Base-by-base conservation (phyloP, 2,329 filamentous ascomycete genomes). In the Dactylellina cionopaga region DNA sequence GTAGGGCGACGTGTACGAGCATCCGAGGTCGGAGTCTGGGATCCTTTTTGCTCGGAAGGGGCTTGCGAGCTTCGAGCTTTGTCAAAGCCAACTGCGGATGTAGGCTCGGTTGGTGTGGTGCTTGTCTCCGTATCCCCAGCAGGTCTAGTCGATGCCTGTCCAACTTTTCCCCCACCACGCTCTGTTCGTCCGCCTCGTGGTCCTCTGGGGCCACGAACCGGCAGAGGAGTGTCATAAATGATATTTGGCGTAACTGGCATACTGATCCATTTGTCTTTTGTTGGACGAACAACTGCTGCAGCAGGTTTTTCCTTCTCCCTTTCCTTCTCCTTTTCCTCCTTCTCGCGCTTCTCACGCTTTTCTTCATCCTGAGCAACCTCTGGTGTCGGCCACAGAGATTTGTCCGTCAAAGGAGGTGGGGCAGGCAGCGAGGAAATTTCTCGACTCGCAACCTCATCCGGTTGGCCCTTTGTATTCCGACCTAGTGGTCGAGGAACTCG, bases 361-460 rank as follows among this genome's bases (percentile, higher is more conserved):
- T 90, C 87, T 76, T 95, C 92, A 52, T 89, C 88, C 56, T 89
- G 87, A 1, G 89, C 90, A 52, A 85, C 89, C 76, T 96, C 92
- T 0, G 92, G 92, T 1, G 94, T 98, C 13, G 95, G 95, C 95
- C 95, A 99, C 17, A 88, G 88, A 58, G 87, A 83, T 52, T 91
- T 85, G 80, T 98, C 93, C 68, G 86, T 88, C 47, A 92, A 89
- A 1, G 91, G 85, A 24, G 91, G 91, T 31, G 86, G 83, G 41
- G 82, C 79, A 46, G 80, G 77, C 11, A 78, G 79, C n/a, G 70
- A 47, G 19, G 75, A 52, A 44, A 64, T 55, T 64, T 79, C 80
- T 56, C 79, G 79, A 64, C 78, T 74, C 17, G 51, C 31, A 15
- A 60, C 27, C 27, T 76, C 75, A 37, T 76, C 70, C 24, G 66